Base-by-base conservation (phyloP, 2,329 filamentous ascomycete genomes). In the Emmonsiellopsis sp. region DNA sequence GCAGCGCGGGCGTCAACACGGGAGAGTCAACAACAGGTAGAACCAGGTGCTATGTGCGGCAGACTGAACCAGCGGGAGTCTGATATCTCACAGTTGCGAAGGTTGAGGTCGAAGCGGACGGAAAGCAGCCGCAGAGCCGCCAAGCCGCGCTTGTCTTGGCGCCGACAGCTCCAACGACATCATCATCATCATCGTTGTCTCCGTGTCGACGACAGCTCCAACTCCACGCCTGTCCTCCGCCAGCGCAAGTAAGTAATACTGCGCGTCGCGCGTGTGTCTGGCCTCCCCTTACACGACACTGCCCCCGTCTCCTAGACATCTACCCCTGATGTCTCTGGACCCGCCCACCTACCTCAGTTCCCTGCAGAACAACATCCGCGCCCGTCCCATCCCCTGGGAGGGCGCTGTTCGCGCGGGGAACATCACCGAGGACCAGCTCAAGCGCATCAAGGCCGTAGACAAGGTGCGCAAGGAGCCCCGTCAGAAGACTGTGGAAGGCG, bases 381-480 rank as follows among this genome's bases (percentile, higher is more conserved):
- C 89, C 67, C 84, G 93, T 62, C 91, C 91, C 60, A 95, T 98
- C 73, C 91, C 92, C 55, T 98, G 93, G 93, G 92, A 97, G 73
- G 92, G 92, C 65, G 91, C 92, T 65, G 89, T 95, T 61, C 84
- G 93, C 71, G 89, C 89, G 63, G 89, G 91, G 71, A 93, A 89
- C 66, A 87, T 98, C 73, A 95, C 88, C 55, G 92, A 97, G 62
- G 85, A 87, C 62, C 92, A 98, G 73, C 82, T 96, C 63, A 88
- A 87, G 76, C 92, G 91, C 79, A 95, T 98, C 75, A 91, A 91
- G 72, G 89, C 91, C 57, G 89, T 97, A 63, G 93, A 97, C 72
- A 97, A 96, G 75, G 88, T 93, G 61, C 87, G 90, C 71, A 93
- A 89, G 71, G 93, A 97, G 62, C 87, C 90, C 73, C 83, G 91